These are phyloP conservation scores for Debaryomyces psychrophilus DNA, from an alignment of 1,139 yeast species.

Conservation along the genomic window DNA sequence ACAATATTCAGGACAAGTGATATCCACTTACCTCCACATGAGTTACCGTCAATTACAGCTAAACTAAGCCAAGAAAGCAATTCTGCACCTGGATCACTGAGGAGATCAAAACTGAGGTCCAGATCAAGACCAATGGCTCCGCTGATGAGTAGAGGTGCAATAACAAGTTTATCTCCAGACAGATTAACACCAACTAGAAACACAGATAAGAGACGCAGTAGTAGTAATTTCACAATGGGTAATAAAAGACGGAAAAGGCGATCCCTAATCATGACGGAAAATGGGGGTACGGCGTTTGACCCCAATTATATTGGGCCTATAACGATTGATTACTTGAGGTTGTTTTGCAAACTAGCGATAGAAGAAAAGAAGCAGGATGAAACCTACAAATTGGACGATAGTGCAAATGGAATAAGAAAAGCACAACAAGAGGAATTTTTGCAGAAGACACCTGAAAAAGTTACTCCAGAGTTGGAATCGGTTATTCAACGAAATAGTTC, in stretches of 20 bases:
- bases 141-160: neutral
- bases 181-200: constrained; percentile 17
- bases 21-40: constrained; percentile 32
- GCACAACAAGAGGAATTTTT: neutral
- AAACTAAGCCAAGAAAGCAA: constrained; percentile 19
- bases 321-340: constrained; percentile 41
- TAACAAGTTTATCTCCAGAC: neutral
- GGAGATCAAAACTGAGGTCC: constrained; percentile 15
- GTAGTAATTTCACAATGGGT: constrained; percentile 15
- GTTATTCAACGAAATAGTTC: neutral
- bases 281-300: constrained; percentile 31
- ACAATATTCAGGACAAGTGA: constrained; percentile 7
- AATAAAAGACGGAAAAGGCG: constrained; percentile 32
- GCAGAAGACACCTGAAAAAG: neutral
- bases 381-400: neutral
- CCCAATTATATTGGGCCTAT: constrained; percentile 43
- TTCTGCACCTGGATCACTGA: constrained; percentile 13
- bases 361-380: constrained; percentile 24
- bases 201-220: constrained; percentile 14
- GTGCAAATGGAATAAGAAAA: neutral
- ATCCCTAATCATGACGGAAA: constrained; percentile 29
- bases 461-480: neutral
- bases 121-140: constrained; percentile 17
- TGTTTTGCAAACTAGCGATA: constrained; percentile 37
- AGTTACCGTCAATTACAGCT: constrained; percentile 27